These are phyloP conservation scores for Scutellaria baicalensis DNA, from an alignment of 257 asterid species.

Conservation along the genomic window DNA sequence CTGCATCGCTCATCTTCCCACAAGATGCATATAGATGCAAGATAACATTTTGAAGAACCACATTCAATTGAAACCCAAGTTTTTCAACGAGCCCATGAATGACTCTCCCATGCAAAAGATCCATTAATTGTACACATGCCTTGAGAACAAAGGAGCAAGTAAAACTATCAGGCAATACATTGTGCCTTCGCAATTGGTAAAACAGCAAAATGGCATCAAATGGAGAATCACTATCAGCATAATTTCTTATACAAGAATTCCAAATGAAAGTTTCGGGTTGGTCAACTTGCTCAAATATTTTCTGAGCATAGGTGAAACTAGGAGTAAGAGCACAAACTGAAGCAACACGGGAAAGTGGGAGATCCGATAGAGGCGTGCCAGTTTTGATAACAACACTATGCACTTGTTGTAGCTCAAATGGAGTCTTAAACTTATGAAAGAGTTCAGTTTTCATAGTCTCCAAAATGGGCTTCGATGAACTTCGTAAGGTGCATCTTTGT, in stretches of 20 bases:
- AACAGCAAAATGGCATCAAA: constrained; percentile 49
- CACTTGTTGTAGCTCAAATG: constrained; percentile 44
- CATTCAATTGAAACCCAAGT: constrained; percentile 39
- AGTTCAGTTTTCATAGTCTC: constrained; percentile 13
- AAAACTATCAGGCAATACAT: constrained; percentile 38
- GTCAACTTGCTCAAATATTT: constrained; percentile 23
- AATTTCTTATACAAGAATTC: constrained; percentile 48
- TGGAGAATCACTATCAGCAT: constrained; percentile 42
- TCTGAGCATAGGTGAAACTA: constrained; percentile 44
- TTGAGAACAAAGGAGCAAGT: constrained; percentile 61
- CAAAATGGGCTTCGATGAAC: constrained; percentile 7
- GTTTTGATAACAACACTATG: constrained; percentile 42
- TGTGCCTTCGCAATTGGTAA: constrained; percentile 33
- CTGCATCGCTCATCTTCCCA: constrained; percentile 36
- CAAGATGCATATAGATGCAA: constrained; percentile 51
- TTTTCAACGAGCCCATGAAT: constrained; percentile 42
- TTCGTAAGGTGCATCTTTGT: neutral
- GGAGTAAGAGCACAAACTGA: constrained; percentile 60
- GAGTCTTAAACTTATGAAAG: constrained; percentile 27
- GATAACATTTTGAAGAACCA: constrained; percentile 40
- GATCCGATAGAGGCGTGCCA: constrained; percentile 32
- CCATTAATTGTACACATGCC: constrained; percentile 33
- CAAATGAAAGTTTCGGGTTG: constrained; percentile 27
- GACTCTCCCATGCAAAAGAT: constrained; percentile 39
- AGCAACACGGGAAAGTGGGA: constrained; percentile 51